Conservation (phyloP, 169 alveolate species). For the Plasmodium blacklocki region DNA sequence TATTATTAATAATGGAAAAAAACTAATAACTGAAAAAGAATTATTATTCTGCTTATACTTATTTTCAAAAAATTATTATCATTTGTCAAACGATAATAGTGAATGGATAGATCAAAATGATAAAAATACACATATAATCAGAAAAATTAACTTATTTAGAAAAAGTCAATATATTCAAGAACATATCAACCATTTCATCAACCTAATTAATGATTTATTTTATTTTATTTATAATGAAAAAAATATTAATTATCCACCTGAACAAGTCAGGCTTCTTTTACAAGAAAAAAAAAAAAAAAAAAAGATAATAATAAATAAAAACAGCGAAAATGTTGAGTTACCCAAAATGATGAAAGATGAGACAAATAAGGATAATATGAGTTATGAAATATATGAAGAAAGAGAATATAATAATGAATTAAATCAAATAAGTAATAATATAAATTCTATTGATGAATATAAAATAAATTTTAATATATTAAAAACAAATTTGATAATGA, state of each 20-base stretch:
- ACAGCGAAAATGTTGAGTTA: neutral
- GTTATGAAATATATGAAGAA: neutral
- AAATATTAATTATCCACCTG: conserved; percentile 40
- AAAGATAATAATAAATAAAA: neutral
- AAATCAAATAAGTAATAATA: neutral
- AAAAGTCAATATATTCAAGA: conserved; percentile 33
- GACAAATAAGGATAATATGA: neutral
- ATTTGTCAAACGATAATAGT: conserved; percentile 3
- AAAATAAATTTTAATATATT: conserved; percentile 20
- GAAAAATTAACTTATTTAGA: conserved; percentile 61
- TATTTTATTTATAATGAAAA: conserved; percentile 41
- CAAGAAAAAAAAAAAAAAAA: conserved; percentile 3
- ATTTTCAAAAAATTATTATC: conserved; percentile 65
- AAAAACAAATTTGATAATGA: conserved; percentile 55
- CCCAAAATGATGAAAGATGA: neutral
- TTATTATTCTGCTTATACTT: conserved; percentile 35
- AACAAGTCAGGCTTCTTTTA: conserved; percentile 1
- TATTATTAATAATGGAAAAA: conserved; percentile 61
- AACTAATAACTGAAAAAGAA: conserved; percentile 15
- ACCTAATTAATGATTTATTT: conserved; percentile 36
- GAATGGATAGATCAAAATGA: neutral
- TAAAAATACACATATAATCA: neutral
- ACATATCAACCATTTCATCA: conserved; percentile 39
- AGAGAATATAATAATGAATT: neutral
- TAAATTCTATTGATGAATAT: conserved; percentile 6